A percentile compares a stretch with the other conserved stretches of the same genome.
Conservation (phyloP, 306 rosid genomes). For the Gillenia trifoliata region DNA sequence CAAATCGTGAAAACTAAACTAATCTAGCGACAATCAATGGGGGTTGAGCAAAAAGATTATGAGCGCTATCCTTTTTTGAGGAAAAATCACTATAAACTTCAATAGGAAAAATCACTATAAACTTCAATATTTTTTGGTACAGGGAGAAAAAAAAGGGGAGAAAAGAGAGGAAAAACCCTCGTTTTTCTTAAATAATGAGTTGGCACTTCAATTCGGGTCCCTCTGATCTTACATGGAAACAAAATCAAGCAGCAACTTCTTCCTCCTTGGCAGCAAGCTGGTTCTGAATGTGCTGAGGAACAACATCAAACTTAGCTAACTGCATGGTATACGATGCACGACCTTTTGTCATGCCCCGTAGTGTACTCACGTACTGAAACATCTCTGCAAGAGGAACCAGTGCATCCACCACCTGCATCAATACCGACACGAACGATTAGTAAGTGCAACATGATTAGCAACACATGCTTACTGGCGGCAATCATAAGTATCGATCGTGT, state of each 20-base stretch:
- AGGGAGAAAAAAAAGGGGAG: neutral
- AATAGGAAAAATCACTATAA: no score
- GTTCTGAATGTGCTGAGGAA: constrained; percentile 91
- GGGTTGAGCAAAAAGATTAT: no score
- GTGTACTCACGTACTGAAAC: constrained; percentile 94
- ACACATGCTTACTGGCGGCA: no score
- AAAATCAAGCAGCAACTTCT: constrained; percentile 76
- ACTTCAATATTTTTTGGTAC: neutral
- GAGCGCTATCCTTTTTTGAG: neutral
- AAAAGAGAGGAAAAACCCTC: neutral
- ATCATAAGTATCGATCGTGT: neutral
- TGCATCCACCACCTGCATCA: constrained; percentile 79
- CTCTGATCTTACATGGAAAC: constrained; percentile 11
- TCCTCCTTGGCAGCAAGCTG: constrained; percentile 80
- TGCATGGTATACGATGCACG: constrained; percentile 98
- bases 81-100: neutral
- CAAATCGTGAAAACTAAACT: no score
- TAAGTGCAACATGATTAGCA: neutral
- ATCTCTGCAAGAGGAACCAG: constrained; percentile 93
- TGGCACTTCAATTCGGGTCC: constrained; percentile 3
- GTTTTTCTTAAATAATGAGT: neutral
- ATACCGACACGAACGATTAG: neutral
- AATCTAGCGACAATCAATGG: no score
- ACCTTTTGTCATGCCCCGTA: constrained; percentile 95
- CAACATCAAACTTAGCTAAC: constrained; percentile 82